A percentile compares a stretch with the other conserved stretches of the same genome.
These are phyloP conservation scores for Zalerion maritima DNA, from an alignment of 495 filamentous ascomycete species.

Conservation along the genomic window DNA sequence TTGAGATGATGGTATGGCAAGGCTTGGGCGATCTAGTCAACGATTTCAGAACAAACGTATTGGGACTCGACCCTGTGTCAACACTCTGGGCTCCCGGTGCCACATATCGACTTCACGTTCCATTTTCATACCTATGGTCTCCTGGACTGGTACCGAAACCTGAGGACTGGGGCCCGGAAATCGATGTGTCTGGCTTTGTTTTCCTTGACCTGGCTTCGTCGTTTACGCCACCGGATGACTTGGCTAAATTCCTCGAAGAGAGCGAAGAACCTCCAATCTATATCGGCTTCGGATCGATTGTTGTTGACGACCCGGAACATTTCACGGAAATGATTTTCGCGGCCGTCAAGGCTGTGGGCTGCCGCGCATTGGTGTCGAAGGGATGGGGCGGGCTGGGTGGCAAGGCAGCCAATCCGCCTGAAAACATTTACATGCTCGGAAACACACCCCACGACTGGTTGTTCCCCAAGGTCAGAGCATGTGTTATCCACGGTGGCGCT, in stretches of 20 bases:
- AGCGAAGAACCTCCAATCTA: slow-evolving; percentile 43
- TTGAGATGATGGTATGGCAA: slow-evolving; percentile 54
- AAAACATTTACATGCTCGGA: slow-evolving; percentile 47
- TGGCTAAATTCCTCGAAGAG: slow-evolving; percentile 38
- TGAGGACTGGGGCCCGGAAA: slow-evolving; percentile 45
- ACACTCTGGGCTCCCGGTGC: slow-evolving; percentile 51
- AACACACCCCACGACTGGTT: slow-evolving; percentile 58
- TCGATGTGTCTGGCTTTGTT: slow-evolving; percentile 49
- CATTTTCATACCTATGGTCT: slow-evolving; percentile 54
- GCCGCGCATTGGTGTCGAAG: slow-evolving; percentile 48
- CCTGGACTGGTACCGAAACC: slow-evolving; percentile 52
- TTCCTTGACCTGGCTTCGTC: slow-evolving; percentile 48
- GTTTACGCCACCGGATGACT: slow-evolving; percentile 39
- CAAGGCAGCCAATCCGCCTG: slow-evolving; percentile 33
- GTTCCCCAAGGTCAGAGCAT: slow-evolving; percentile 43
- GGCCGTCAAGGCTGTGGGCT: slow-evolving; percentile 41
- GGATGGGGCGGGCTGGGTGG: slow-evolving; percentile 53
- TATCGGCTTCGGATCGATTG: slow-evolving; percentile 56
- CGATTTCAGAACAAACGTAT: slow-evolving; percentile 41
- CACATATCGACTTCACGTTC: slow-evolving; percentile 44
- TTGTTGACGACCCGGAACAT: slow-evolving; percentile 48
- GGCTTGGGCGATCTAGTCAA: slow-evolving; percentile 53
- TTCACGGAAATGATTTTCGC: slow-evolving; percentile 50
- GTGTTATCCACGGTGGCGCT: slow-evolving; percentile 52
- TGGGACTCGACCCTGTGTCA: slow-evolving; percentile 46